Percentiles rank a stretch among this genome's conserved stretches.
Conservation (phyloP, 2,329 filamentous ascomycete genomes). For the Botrytis medusae region DNA sequence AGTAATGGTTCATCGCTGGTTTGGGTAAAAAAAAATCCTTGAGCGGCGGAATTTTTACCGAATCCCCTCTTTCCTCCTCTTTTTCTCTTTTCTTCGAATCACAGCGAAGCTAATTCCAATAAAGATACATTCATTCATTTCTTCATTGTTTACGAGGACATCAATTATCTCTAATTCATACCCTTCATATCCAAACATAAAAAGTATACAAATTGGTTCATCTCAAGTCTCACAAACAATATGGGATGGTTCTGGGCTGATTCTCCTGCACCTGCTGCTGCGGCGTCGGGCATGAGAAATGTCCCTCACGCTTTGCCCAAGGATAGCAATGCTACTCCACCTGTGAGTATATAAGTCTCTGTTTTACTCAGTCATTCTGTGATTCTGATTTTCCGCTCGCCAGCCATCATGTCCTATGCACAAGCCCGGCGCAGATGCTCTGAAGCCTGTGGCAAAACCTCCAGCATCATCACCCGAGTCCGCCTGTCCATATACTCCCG, state of each 20-base stretch:
- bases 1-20: background rate
- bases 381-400: constrained; percentile 4
- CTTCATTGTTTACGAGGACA: background rate
- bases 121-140: background rate
- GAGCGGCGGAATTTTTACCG: background rate
- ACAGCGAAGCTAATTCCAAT: constrained; percentile 14
- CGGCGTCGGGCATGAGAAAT: constrained; percentile 30
- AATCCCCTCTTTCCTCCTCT: constrained; percentile 7
- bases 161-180: background rate
- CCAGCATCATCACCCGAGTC: constrained; percentile 36
- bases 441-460: constrained; percentile 33
- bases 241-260: constrained; percentile 42
- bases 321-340: constrained; percentile 31
- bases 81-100: constrained; percentile 1
- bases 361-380: constrained; percentile 23
- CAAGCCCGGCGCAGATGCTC: constrained; percentile 43
- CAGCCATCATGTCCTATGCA: constrained; percentile 72
- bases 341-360: constrained; percentile 29
- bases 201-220: background rate
- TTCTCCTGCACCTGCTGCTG: constrained; percentile 27
- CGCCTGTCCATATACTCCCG: constrained; percentile 39
- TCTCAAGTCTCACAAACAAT: constrained; percentile 3
- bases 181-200: background rate
- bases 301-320: constrained; percentile 32
- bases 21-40: constrained; percentile 12